Evolutionary conservation across 148 eudicot species (phyloP).

Genomic region (Chenopodium quinoa): DNA sequence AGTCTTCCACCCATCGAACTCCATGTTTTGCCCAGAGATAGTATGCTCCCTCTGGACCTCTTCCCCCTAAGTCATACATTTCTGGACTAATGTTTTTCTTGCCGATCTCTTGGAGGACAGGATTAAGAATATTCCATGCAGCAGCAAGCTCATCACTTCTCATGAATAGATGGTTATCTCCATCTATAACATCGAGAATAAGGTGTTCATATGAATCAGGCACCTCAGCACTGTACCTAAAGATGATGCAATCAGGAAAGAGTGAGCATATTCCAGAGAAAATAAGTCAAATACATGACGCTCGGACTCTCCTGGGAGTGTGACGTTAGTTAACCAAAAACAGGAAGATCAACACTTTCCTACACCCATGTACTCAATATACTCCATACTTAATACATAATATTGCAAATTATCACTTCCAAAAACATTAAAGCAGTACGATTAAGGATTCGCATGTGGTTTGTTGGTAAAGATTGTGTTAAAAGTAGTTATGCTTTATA

Average conservation of each 20-base stretch:
- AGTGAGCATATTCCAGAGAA: not conserved
- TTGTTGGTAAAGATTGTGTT: too few relatives aligned
- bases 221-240: slow-evolving; percentile 35
- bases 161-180: slow-evolving; percentile 42
- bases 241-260: not conserved
- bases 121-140: slow-evolving; percentile 34
- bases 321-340: too few relatives aligned
- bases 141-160: slow-evolving; percentile 46
- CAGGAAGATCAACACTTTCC: not conserved
- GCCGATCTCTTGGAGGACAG: slow-evolving; percentile 32
- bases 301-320: not conserved
- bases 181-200: slow-evolving; percentile 38
- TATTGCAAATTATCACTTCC: too few relatives aligned
- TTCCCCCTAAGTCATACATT: slow-evolving; percentile 31
- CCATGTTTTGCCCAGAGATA: slow-evolving; percentile 40
- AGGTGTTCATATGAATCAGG: slow-evolving; percentile 44
- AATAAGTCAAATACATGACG: not conserved
- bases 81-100: slow-evolving; percentile 34
- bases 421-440: too few relatives aligned
- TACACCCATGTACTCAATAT: not conserved
- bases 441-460: too few relatives aligned
- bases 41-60: slow-evolving; percentile 44
- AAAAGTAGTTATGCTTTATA: too few relatives aligned
- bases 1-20: slow-evolving; percentile 30
- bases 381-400: too few relatives aligned